These are phyloP conservation scores for Leptographium radiaticola DNA, from an alignment of 2,329 filamentous ascomycete genomes.

Conservation along the genomic window DNA sequence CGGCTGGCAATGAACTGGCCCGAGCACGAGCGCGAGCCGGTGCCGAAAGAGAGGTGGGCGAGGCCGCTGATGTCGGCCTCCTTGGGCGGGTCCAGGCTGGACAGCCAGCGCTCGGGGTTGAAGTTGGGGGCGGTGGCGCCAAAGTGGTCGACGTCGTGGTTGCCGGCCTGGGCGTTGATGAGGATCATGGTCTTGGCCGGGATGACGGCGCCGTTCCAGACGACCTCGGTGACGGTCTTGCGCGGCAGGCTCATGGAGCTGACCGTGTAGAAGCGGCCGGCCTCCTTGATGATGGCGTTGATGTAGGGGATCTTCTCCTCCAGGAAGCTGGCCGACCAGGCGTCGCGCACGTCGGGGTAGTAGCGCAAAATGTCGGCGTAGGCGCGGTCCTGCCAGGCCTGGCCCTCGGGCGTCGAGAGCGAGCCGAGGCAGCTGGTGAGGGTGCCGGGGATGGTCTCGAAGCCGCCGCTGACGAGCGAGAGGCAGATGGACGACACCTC, in stretches of 20 bases:
- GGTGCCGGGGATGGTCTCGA: slow-evolving; percentile 71
- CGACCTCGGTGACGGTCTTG: slow-evolving; percentile 58
- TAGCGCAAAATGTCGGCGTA: slow-evolving; percentile 56
- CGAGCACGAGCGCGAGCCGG: slow-evolving; percentile 50
- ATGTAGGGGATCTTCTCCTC: slow-evolving; percentile 70
- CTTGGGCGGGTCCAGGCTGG: slow-evolving; percentile 4
- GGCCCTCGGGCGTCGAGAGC: slow-evolving; percentile 53
- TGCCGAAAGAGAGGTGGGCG: slow-evolving; percentile 49
- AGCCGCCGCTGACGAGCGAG: slow-evolving; percentile 61
- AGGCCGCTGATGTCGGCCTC: slow-evolving; percentile 27
- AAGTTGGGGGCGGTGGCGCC: slow-evolving; percentile 44
- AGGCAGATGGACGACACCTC: slow-evolving; percentile 58
- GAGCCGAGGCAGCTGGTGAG: slow-evolving; percentile 70
- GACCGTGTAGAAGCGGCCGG: slow-evolving; percentile 65
- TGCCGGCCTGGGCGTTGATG: slow-evolving; percentile 63
- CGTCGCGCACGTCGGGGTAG: slow-evolving; percentile 56
- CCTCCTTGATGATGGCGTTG: slow-evolving; percentile 66
- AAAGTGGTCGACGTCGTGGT: slow-evolving; percentile 60
- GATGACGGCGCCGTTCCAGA: slow-evolving; percentile 52
- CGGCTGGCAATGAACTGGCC: slow-evolving; percentile 51
- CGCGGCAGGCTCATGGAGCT: slow-evolving; percentile 68
- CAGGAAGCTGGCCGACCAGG: slow-evolving; percentile 59
- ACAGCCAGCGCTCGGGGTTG: slow-evolving; percentile 57
- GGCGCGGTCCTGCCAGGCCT: slow-evolving; percentile 56
- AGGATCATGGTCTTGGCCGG: slow-evolving; percentile 70